Evolutionary conservation across 345 rosid species (phyloP).

Genomic region (Eutrema heterophyllum): DNA sequence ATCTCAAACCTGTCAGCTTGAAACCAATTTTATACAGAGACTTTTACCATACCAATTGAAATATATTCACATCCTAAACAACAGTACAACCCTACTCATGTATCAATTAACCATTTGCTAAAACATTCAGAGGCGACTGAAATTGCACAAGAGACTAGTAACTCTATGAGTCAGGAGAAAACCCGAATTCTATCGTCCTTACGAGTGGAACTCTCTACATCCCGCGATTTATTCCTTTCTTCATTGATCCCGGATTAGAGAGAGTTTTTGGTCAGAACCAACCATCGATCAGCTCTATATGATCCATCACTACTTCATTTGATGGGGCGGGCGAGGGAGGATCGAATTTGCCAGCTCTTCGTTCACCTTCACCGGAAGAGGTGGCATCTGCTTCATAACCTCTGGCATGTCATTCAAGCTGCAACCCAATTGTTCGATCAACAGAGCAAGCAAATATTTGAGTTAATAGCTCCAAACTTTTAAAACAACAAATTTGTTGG

Average conservation of each 20-base stretch:
- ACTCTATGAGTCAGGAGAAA: constrained; percentile 24
- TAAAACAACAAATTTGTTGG: background rate
- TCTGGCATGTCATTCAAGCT: constrained; percentile 83
- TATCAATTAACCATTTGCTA: constrained; percentile 28
- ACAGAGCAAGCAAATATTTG: background rate
- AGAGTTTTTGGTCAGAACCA: constrained; percentile 26
- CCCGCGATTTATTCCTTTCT: constrained; percentile 17
- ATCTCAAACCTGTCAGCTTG: constrained; percentile 26
- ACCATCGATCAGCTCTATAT: background rate
- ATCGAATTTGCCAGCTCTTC: constrained; percentile 66
- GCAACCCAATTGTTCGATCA: constrained; percentile 25
- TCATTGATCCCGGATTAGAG: constrained; percentile 13
- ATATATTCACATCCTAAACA: constrained; percentile 43
- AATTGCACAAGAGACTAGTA: constrained; percentile 11
- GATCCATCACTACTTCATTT: constrained; percentile 42
- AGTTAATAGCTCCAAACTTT: background rate
- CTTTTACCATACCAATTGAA: constrained; percentile 24
- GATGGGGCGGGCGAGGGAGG: constrained; percentile 52
- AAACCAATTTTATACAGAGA: constrained; percentile 27
- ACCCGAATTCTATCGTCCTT: constrained; percentile 21
- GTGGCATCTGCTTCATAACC: constrained; percentile 87
- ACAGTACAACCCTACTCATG: constrained; percentile 17
- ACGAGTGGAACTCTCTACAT: constrained; percentile 17
- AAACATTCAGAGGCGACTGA: constrained; percentile 13
- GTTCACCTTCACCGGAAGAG: constrained; percentile 70